A percentile compares a stretch with the other conserved stretches of the same genome.
Conservation (phyloP, 257 asterid species). For the Penstemon newberryi region DNA sequence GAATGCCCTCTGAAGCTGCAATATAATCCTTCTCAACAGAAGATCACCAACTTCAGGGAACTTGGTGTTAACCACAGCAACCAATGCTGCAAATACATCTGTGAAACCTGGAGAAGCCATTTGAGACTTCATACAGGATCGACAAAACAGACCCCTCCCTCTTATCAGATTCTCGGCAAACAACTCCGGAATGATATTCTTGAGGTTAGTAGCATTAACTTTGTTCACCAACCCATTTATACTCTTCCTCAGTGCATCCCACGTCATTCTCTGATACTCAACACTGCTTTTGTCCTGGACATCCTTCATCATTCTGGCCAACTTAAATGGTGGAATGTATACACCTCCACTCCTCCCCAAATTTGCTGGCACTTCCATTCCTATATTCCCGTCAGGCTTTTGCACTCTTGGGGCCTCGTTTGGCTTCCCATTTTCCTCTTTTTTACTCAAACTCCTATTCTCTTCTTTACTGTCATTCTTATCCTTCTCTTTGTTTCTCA, state of each 20-base stretch:
- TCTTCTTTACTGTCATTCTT: constrained; percentile 27
- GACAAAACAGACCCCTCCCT: constrained; percentile 86
- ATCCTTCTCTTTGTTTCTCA: too few relatives aligned
- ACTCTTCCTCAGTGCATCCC: constrained; percentile 96
- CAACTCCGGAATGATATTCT: constrained; percentile 84
- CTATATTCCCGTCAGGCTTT: constrained; percentile 34
- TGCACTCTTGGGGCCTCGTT: constrained; percentile 34
- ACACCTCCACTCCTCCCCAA: constrained; percentile 84
- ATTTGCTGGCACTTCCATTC: constrained; percentile 33
- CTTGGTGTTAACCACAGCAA: constrained; percentile 87
- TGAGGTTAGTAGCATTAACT: constrained; percentile 76
- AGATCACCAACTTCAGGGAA: constrained; percentile 93
- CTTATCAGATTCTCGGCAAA: constrained; percentile 87
- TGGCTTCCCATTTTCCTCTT: constrained; percentile 31
- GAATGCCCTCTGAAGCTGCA: constrained; percentile 74
- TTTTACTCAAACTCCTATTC: constrained; percentile 25
- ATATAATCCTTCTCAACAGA: constrained; percentile 65
- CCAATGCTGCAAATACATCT: constrained; percentile 85
- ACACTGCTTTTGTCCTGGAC: constrained; percentile 72
- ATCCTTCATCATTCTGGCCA: constrained; percentile 85
- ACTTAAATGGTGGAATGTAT: constrained; percentile 78
- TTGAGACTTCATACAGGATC: constrained; percentile 96
- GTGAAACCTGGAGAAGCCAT: constrained; percentile 96
- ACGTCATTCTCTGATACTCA: constrained; percentile 88
- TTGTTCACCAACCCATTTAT: constrained; percentile 91